These are phyloP conservation scores for Vaucheria bursata DNA, from an alignment of 352 stramenopile genomes.

Conservation along the genomic window DNA sequence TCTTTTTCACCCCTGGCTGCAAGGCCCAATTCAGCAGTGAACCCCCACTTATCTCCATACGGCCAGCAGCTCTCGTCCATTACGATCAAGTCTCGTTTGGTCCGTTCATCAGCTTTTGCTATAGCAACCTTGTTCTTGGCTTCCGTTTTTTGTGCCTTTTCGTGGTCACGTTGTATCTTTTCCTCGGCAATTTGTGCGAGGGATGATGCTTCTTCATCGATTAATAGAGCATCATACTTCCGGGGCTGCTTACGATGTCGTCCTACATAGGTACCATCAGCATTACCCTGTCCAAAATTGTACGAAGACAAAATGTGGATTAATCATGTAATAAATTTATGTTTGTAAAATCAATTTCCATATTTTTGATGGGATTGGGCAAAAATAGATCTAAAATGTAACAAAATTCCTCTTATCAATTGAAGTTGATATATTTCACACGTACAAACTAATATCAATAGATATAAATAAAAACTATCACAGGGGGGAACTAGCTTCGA, in stretches of 20 bases:
- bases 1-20: neutral
- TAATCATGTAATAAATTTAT: too few relatives aligned
- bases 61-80: neutral
- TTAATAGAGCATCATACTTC: conserved; percentile 15
- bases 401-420: too few relatives aligned
- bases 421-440: too few relatives aligned
- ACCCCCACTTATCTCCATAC: neutral
- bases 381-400: too few relatives aligned
- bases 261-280: conserved; percentile 13
- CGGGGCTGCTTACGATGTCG: conserved; percentile 45
- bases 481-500: too few relatives aligned
- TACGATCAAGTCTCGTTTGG: neutral
- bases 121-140: neutral
- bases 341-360: too few relatives aligned
- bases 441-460: too few relatives aligned
- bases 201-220: conserved; percentile 12
- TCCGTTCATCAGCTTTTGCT: neutral
- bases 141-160: conserved; percentile 11
- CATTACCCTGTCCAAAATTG: neutral
- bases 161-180: neutral
- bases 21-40: neutral
- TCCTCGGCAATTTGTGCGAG: too few relatives aligned
- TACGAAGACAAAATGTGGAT: too few relatives aligned
- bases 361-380: too few relatives aligned
- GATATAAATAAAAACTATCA: too few relatives aligned